phyloP scores from a whole-genome alignment of 768 basidiomycete species.

The Fibroporia radiculosa region DNA sequence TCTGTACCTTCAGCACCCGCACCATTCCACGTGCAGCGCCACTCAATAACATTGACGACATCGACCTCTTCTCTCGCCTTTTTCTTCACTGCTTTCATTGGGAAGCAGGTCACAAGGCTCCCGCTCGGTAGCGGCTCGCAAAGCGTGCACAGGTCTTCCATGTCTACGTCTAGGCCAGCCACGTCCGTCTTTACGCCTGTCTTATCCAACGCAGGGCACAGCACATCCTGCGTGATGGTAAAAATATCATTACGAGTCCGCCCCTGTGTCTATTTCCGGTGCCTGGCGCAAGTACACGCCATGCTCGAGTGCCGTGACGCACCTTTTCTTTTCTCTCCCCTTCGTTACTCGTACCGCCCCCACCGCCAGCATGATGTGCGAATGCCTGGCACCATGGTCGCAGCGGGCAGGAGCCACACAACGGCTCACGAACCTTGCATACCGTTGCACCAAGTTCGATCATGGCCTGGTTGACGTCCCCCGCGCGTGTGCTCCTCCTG shows the following conservation, averaged over 20 bases:
- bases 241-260: no score
- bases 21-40: constrained; percentile 33
- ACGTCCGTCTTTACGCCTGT: background rate
- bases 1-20: no score
- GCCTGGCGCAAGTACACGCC: background rate
- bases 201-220: no score
- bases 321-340: background rate
- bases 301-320: background rate
- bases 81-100: constrained; percentile 81
- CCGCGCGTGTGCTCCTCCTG: constrained; percentile 45
- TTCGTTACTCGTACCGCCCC: constrained; percentile 3
- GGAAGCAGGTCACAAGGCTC: constrained; percentile 62
- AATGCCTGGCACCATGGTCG: constrained; percentile 64
- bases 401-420: constrained; percentile 68
- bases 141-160: constrained; percentile 69
- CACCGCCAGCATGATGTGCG: no score
- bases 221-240: no score
- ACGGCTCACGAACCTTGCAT: constrained; percentile 79
- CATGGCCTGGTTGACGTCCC: constrained; percentile 87
- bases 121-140: constrained; percentile 51
- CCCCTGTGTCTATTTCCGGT: background rate
- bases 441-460: constrained; percentile 94
- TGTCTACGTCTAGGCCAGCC: constrained; percentile 42
- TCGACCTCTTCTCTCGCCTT: constrained; percentile 80
- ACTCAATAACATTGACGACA: constrained; percentile 81